A percentile compares a stretch with the other conserved stretches of the same genome.
Conservation (phyloP, 306 rosid genomes). For the Acacia melanoxylon region DNA sequence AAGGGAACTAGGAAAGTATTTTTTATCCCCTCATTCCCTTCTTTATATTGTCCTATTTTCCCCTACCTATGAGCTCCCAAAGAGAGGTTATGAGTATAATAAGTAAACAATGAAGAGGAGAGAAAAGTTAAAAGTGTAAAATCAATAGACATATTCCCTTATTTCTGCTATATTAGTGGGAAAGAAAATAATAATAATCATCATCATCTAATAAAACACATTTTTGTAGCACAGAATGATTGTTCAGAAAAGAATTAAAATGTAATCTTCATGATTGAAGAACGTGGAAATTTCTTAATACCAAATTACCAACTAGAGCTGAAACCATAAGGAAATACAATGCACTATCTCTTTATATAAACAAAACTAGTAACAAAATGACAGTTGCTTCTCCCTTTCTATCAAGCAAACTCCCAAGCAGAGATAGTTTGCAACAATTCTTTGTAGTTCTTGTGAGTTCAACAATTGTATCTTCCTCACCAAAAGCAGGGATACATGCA, state of each 20-base stretch:
- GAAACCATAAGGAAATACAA: neutral
- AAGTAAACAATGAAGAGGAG: neutral
- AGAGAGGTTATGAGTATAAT: neutral
- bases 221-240: neutral
- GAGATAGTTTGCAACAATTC: neutral
- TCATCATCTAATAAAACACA: neutral
- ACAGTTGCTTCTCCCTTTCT: neutral
- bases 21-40: neutral
- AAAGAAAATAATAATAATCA: neutral
- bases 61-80: neutral
- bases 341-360: neutral
- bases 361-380: neutral
- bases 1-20: neutral
- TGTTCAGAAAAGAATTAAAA: neutral
- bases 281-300: neutral
- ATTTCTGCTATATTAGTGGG: neutral
- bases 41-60: neutral
- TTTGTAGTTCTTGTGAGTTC: neutral
- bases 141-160: neutral
- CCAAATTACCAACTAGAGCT: neutral
- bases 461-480: neutral
- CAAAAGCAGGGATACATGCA: neutral
- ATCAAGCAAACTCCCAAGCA: neutral
- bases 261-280: neutral
- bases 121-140: neutral